Evolutionary conservation across 2,329 filamentous ascomycete genomes (phyloP), one percentile per base, ranked within the genome.

Genomic region (Xylaria sp.): DNA sequence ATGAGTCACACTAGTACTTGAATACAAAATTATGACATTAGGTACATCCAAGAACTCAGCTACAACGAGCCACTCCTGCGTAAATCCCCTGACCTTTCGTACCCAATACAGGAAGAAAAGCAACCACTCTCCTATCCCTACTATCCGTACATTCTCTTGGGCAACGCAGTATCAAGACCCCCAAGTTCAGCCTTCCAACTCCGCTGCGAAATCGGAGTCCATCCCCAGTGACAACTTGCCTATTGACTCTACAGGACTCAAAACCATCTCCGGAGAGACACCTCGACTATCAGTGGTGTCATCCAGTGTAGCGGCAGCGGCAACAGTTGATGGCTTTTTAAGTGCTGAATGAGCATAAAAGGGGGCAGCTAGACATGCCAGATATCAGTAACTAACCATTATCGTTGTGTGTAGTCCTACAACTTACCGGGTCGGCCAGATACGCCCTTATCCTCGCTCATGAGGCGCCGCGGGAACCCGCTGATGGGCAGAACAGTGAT

Each of bases 391-490:
- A 34, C 16, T 13, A n/a, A n/a, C n/a, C n/a, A n/a, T n/a, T 13
- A 34, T 13, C 11, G 4, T 13, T 34, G 9, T 34, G 4, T 34
- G 11, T 3, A 13, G 9, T 13, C 4, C 11, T 13, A 3, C 9
- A 3, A 52, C 61, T 45, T 52, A 67, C 63, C 57, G 21, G 63
- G 54, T 41, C 64, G 63, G 44, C 56, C 61, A 22, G 57, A 53
- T 1, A 62, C 50, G 37, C 59, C 57, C 11, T 59, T 62, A 51
- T 66, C 68, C 42, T 69, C 67, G 5, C 56, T 60, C 66, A 70
- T 69, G 24, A 70, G 45, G 7, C 52, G 60, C 4, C 68, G 57
- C 29, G 68, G 68, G 29, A 69, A 69, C 11, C 68, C 68, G 46
- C 68, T 70, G 24, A 70, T 69, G 8, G 64, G 66, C 17, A 70